A percentile compares a stretch with the other conserved stretches of the same genome.
These are phyloP conservation scores for Clonostachys chloroleuca DNA, from an alignment of 2,329 filamentous ascomycete genomes.

Conservation along the genomic window DNA sequence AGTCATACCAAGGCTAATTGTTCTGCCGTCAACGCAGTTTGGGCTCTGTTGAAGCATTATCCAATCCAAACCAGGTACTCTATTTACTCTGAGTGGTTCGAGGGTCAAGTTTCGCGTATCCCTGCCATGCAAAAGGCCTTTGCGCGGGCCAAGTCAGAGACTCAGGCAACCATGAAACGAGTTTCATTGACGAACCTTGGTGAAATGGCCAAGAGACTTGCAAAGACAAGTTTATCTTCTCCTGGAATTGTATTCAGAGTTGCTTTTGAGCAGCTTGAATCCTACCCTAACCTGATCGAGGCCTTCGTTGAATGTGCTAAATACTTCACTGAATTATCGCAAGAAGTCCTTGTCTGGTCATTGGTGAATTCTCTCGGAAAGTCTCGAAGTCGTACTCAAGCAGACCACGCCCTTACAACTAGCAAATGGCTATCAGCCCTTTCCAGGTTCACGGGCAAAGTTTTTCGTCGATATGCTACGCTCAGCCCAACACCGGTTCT, in stretches of 20 bases:
- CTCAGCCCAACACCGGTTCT: slow-evolving; percentile 83
- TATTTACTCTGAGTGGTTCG: slow-evolving; percentile 93
- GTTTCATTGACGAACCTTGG: slow-evolving; percentile 83
- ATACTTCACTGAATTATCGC: slow-evolving; percentile 89
- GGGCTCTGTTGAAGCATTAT: slow-evolving; percentile 75
- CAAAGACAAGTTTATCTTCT: slow-evolving; percentile 87
- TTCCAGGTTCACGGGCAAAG: slow-evolving; percentile 84
- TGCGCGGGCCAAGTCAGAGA: slow-evolving; percentile 71
- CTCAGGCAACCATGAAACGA: slow-evolving; percentile 81
- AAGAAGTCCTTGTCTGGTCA: slow-evolving; percentile 91
- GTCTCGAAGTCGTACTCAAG: slow-evolving; percentile 58
- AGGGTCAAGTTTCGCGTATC: slow-evolving; percentile 69
- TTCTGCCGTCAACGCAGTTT: slow-evolving; percentile 80
- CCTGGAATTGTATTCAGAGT: slow-evolving; percentile 90
- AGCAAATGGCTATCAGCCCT: slow-evolving; percentile 90
- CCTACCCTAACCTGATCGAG: slow-evolving; percentile 91
- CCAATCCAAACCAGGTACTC: slow-evolving; percentile 74
- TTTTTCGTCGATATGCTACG: slow-evolving; percentile 80
- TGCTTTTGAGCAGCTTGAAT: slow-evolving; percentile 85
- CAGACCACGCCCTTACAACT: slow-evolving; percentile 64
- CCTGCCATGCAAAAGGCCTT: slow-evolving; percentile 79
- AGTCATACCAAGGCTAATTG: slow-evolving; percentile 84
- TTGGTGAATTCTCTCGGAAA: slow-evolving; percentile 71
- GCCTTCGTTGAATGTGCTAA: slow-evolving; percentile 91
- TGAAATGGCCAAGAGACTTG: slow-evolving; percentile 81